Conservation (phyloP, 208 protist genomes). For the Tritrichomonas musculus region DNA sequence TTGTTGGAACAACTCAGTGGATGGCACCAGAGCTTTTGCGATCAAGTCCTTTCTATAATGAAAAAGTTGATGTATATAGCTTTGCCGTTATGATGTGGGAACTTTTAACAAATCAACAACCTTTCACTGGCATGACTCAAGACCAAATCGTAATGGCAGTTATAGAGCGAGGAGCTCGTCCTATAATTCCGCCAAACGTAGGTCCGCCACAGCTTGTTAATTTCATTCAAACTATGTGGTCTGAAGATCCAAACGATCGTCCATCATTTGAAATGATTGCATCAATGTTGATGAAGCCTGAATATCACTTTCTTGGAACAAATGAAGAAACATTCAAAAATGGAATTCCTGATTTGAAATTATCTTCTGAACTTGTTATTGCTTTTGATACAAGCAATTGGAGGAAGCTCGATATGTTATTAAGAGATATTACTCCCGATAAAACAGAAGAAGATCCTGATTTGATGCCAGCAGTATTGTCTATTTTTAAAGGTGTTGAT, state of each 20-base stretch:
- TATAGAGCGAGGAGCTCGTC: not conserved
- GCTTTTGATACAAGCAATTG: not conserved
- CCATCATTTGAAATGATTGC: not conserved
- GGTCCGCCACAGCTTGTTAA: not conserved
- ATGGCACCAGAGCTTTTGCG: constrained; percentile 29
- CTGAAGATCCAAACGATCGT: not conserved
- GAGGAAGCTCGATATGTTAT: not conserved
- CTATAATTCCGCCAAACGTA: not conserved
- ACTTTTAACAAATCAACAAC: constrained; percentile 48
- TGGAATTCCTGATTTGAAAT: not conserved
- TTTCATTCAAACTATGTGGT: not conserved
- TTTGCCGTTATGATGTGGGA: constrained; percentile 55
- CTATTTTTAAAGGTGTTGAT: not conserved
- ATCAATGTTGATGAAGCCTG: not conserved
- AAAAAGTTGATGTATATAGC: constrained; percentile 50
- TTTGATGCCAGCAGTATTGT: not conserved
- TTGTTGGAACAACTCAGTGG: constrained; percentile 32
- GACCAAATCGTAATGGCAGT: constrained; percentile 1
- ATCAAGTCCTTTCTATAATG: constrained; percentile 43
- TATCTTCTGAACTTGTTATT: not conserved
- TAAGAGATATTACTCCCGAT: not conserved
- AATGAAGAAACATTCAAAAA: constrained; percentile 29
- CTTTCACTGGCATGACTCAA: constrained; percentile 34
- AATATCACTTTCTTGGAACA: constrained; percentile 18
- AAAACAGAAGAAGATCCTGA: not conserved